phyloP scores from a whole-genome alignment of 441 rosid genomes.

The Pelargonium australe region DNA sequence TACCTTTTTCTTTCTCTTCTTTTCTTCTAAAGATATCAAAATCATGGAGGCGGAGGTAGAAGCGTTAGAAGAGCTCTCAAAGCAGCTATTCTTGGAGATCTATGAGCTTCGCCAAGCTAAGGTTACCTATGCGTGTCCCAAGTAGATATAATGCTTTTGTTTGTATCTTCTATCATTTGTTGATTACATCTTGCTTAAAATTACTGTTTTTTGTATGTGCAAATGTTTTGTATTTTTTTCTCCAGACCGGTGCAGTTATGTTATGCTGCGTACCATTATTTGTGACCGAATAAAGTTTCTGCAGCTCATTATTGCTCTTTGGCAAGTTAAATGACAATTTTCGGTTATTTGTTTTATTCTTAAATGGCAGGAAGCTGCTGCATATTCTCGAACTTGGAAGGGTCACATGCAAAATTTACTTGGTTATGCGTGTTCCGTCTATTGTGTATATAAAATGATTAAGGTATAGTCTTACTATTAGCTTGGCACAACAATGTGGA shows the following conservation, averaged over 20 bases:
- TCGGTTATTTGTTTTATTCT: constrained; percentile 12
- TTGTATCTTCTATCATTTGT: background rate
- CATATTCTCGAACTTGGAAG: constrained; percentile 96
- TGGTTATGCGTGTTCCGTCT: constrained; percentile 91
- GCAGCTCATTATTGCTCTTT: background rate
- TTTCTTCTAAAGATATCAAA: constrained; percentile 55
- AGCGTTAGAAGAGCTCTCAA: constrained; percentile 88
- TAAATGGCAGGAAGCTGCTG: constrained; percentile 84
- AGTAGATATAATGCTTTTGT: background rate
- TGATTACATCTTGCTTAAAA: background rate
- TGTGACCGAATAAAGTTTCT: background rate
- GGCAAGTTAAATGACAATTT: background rate
- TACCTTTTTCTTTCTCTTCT: constrained; percentile 6
- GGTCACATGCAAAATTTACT: constrained; percentile 97
- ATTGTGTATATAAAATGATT: constrained; percentile 97
- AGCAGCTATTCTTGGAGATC: constrained; percentile 96
- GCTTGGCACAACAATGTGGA: too few species aligned
- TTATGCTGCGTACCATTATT: background rate
- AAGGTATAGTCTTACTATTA: constrained; percentile 45
- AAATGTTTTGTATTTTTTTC: background rate
- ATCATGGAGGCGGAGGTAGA: constrained; percentile 90
- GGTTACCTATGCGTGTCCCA: constrained; percentile 34
- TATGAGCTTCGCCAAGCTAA: constrained; percentile 98
- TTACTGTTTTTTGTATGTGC: background rate
- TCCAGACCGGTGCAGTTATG: background rate